Conservation (phyloP, 352 stramenopile genomes). For the Globisporangium alternatum region DNA sequence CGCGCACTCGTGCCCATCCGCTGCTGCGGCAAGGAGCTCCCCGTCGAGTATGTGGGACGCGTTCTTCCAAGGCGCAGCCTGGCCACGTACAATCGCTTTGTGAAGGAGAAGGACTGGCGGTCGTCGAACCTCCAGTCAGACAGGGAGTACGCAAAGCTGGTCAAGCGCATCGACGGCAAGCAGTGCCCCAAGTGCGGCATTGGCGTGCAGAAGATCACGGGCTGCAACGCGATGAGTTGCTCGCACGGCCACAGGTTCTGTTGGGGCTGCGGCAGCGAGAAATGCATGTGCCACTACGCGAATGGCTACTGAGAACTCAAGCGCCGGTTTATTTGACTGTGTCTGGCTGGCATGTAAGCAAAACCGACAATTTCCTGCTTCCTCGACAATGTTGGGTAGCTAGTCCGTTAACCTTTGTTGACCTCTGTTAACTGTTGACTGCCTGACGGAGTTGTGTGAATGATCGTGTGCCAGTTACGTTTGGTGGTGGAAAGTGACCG, state of each 20-base stretch:
- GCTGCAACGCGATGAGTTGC: conserved; percentile 65
- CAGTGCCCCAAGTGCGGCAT: conserved; percentile 74
- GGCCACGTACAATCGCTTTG: conserved; percentile 45
- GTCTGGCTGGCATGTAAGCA: not conserved
- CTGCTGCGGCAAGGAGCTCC: conserved; percentile 73
- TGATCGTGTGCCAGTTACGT: not conserved
- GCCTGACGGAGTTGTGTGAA: no score
- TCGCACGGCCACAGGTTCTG: conserved; percentile 67
- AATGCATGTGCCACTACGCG: conserved; percentile 24
- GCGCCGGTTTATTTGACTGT: not conserved
- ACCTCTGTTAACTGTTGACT: not conserved
- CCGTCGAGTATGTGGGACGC: conserved; percentile 53
- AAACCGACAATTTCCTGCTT: not conserved
- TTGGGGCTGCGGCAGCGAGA: conserved; percentile 32
- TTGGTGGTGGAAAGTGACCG: not conserved
- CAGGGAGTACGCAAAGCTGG: conserved; percentile 47
- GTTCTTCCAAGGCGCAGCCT: conserved; percentile 31
- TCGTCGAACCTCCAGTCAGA: conserved; percentile 50
- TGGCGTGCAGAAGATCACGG: conserved; percentile 43
- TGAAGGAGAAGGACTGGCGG: conserved; percentile 50
- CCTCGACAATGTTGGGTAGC: not conserved
- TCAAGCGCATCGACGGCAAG: conserved; percentile 29
- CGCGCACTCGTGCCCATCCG: conserved; percentile 40
- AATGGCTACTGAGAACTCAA: not conserved
- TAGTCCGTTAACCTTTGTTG: not conserved